Evolutionary conservation across 495 filamentous ascomycete genomes (phyloP).

Genomic region (Hypoxylon trugodes): DNA sequence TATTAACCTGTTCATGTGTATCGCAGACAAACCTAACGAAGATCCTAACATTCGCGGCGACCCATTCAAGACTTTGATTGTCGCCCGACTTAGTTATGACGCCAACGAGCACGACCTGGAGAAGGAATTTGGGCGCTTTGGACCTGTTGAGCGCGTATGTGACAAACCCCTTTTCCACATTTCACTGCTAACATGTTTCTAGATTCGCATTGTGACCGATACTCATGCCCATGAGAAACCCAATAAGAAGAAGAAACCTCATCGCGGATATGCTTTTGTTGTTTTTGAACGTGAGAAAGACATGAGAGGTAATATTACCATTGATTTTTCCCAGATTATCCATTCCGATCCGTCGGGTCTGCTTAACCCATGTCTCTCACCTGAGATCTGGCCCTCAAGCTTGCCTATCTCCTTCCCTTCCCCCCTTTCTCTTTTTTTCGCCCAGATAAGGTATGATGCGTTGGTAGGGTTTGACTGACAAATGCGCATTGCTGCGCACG

Average conservation of each 20-base stretch:
- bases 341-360: conserved; percentile 47
- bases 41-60: conserved; percentile 90
- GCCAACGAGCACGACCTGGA: conserved; percentile 89
- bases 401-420: conserved; percentile 55
- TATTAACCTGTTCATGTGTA: neutral
- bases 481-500: conserved; percentile 62
- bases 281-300: conserved; percentile 98
- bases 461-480: conserved; percentile 66
- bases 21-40: conserved; percentile 71
- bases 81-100: conserved; percentile 88
- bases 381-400: conserved; percentile 62
- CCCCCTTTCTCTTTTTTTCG: conserved; percentile 25
- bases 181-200: conserved; percentile 31
- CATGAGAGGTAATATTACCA: conserved; percentile 89
- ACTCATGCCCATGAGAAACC: conserved; percentile 71
- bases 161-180: neutral
- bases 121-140: conserved; percentile 92
- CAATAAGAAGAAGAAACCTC: conserved; percentile 82
- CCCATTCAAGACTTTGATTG: conserved; percentile 93
- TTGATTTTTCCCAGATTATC: conserved; percentile 49
- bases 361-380: conserved; percentile 45
- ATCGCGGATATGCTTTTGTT: conserved; percentile 94
- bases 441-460: conserved; percentile 48
- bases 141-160: conserved; percentile 89
- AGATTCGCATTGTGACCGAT: conserved; percentile 88